Base-by-base conservation (phyloP, 1,139 yeast species). In the Debaryomyces sp. region DNA sequence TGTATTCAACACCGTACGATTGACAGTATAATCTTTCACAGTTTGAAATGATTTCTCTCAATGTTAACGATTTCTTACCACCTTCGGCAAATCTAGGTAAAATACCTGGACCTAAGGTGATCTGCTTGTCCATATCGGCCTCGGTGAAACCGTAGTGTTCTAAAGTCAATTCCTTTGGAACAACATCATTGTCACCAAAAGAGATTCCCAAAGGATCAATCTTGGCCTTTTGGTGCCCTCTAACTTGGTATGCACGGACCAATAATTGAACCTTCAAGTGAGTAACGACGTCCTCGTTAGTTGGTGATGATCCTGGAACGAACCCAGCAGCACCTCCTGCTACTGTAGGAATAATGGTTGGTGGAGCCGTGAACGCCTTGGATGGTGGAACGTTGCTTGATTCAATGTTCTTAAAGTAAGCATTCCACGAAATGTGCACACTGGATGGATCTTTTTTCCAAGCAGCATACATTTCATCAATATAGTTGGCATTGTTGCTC, bases 241-340 rank as follows among this genome's bases (percentile, higher is more conserved):
- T 85, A 47, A 94, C 99, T 76, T 94, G 99, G 75, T 92, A 95
- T 40, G 99, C 99, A 70, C 99, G 89, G 53, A 95, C 98, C 62
- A 94, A 80, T 60, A 94, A 82, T 79, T 94, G 99, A 22, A 91
- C 96, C 72, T 94, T 95, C 78, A 94, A 82, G 70, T 95, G 99
- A 54, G 90, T 81, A 58, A 89, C 81, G 47, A 94, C 91, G 58
- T 87, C 91, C 62, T 82, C 84, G 52, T 75, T 62, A 47, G 65
- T 62, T 18, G 73, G 68, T 34, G 66, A 60, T 26, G 75, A 67
- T 45, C 85, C 81, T 43, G 87, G 85, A 37, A 76, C 71, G 55
- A 77, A 73, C 5, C 83, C 78, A 39, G 85, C 84, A 45, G 87
- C 81, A 42, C 90, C 89, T 41, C 94, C 96, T 44, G 87, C 80